Base-by-base conservation (phyloP, 2,329 filamentous ascomycete genomes). In the Chaetoscypha palmicola region DNA sequence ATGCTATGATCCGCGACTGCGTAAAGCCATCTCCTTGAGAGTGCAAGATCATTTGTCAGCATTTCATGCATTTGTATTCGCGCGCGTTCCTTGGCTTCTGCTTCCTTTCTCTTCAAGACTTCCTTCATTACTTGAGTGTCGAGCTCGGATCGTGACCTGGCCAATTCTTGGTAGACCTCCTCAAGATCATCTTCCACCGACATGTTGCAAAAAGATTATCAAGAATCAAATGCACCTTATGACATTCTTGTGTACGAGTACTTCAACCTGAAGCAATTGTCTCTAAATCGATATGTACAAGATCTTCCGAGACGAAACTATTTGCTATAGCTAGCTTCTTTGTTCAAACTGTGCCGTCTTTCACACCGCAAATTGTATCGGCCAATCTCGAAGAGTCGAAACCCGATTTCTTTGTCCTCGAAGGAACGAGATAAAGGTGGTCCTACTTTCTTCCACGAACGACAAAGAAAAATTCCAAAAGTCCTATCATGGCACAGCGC, bases 101-200 rank as follows among this genome's bases (percentile, higher is more conserved):
- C 32, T 24, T 44, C 41, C 24, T 38, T 31, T 44, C 17, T 30
- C 23, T 14, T 23, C 10, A 23, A 14, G 8, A 30, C 20, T 24
- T 38, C 41, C 21, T 22, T 31, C 11, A 22, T 38, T n/a, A 14
- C 35, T 23, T 31, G 12, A 2, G 12, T 20, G 8, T 44, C 41
- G n/a, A 38, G 12, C 14, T 36, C 32, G 3, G 31, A 43, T 5
- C 31, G 33, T 2, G 32, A 26, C 19, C 40, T 36, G 22, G 23
- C 21, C 20, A 36, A 21, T 14, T 36, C 24, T 22, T 43, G 14
- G 14, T 43, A 43, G 8, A 43, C 40, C 20, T 30, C 31, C 7
- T 43, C 22, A 7, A 43, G 4, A 11, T 22, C 23, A 16, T 43
- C 40, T 43, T 43, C 40, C 30, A n/a, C 19, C 7, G 40, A 43